Conservation (phyloP, 345 rosid genomes). For the Salix koriyanagi region DNA sequence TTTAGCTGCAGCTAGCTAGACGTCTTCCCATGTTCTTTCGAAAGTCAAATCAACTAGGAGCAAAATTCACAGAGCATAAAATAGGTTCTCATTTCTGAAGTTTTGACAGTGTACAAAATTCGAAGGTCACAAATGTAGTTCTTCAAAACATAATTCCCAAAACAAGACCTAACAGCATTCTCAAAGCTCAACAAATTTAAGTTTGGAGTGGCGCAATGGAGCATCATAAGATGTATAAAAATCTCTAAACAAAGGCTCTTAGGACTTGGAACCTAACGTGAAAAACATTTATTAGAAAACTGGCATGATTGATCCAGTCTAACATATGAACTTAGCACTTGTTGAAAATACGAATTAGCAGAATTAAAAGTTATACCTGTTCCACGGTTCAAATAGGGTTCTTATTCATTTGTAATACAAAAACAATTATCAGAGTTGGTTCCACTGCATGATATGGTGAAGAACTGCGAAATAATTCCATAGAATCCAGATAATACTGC, state of each 20-base stretch:
- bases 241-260: background rate
- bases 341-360: background rate
- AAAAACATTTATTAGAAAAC: background rate
- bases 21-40: background rate
- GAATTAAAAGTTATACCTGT: constrained; percentile 1
- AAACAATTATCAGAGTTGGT: background rate
- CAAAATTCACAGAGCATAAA: background rate
- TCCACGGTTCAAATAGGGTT: background rate
- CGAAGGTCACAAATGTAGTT: background rate
- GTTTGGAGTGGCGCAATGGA: background rate
- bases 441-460: background rate
- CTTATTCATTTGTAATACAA: background rate
- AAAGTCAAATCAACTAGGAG: background rate
- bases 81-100: background rate
- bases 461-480: background rate
- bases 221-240: background rate
- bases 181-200: background rate
- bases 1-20: background rate
- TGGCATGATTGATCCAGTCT: background rate
- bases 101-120: background rate
- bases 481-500: background rate
- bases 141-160: background rate
- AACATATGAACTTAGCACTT: background rate
- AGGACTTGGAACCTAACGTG: background rate
- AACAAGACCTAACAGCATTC: background rate